Evolutionary conservation across 106 monocot genomes (phyloP).

Genomic region (Dioscorea dumetorum): DNA sequence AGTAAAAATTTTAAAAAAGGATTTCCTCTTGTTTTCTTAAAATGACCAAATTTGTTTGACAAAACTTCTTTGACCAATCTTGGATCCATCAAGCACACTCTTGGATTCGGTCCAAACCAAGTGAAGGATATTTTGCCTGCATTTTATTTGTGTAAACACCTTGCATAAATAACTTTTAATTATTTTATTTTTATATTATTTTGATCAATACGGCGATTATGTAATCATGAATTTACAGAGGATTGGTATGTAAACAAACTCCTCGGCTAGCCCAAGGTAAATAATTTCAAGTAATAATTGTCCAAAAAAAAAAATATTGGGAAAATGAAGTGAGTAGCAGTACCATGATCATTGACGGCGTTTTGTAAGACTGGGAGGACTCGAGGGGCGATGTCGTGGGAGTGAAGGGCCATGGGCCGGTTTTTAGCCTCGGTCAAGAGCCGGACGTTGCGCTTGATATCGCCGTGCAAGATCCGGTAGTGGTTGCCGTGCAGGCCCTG

Average conservation of each 20-base stretch:
- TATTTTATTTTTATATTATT: too few species aligned
- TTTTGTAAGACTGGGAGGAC: neutral
- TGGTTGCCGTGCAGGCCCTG: conserved; percentile 33
- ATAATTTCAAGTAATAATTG: too few species aligned
- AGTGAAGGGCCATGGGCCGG: neutral
- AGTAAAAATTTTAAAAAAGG: conserved; percentile 9
- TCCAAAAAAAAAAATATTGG: too few species aligned
- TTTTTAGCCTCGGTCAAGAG: neutral
- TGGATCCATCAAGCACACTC: conserved; percentile 58
- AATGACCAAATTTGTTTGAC: conserved; percentile 50
- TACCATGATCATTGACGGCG: neutral
- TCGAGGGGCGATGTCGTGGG: conserved; percentile 29
- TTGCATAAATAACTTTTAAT: too few species aligned
- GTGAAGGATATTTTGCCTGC: conserved; percentile 48
- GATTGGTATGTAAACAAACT: too few species aligned
- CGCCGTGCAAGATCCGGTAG: neutral
- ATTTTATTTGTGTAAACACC: neutral
- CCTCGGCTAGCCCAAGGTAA: too few species aligned
- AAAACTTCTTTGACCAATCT: conserved; percentile 47
- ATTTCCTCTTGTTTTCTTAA: conserved; percentile 24
- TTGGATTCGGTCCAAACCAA: conserved; percentile 51
- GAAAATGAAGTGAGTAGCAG: too few species aligned
- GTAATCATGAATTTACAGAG: too few species aligned
- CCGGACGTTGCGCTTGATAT: neutral
- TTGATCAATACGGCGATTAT: too few species aligned